Base-by-base conservation (phyloP, 805 yeast species). In the Candida coleopterorum region DNA sequence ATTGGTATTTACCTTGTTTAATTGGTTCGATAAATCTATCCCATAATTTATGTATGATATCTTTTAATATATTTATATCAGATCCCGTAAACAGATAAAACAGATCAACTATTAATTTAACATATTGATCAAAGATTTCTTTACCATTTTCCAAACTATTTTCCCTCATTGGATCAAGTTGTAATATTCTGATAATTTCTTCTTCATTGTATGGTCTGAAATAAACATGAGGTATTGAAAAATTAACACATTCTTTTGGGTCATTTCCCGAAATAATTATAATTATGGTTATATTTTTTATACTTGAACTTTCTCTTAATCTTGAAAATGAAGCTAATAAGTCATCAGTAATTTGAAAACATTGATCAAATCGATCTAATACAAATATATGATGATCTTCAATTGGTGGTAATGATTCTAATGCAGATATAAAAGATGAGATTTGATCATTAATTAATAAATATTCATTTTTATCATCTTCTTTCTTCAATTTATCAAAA, bases 341-440 rank as follows among this genome's bases (percentile, higher is more conserved):
- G 12, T 62, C 70, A n/a, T 59, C 55, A 0, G 66, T 58, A 11
- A 59, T 45, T 15, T 72, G 79, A 39, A 62, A 63, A 21, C 70
- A 63, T 27, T 63, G 66, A 47, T 74, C 80, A 12, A 74, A 53
- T 4, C 66, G 50, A 44, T 75, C 79, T 9, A 75, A 51, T 2
- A 75, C 70, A 29, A 75, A 47, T 7, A 74, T 62, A 30, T 71
- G 68, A 3, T 55, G 63, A 2, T 44, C 26, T 37, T 62, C 68
- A 1, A 43, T 46, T 1, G 63, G 48, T 4, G 52, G 56, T 42
- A 72, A 56, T 40, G 54, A 68, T 44, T 68, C 71, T 32, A 74
- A 41, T 11, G 67, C 57, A 33, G 58, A 60, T 6, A 64, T 49
- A 39, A 74, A 72, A 21, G 56, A 60, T 17, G 64, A 48, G 31